Conservation (phyloP, 1,284 basidiomycete species). For the Spongiforma sp. region DNA sequence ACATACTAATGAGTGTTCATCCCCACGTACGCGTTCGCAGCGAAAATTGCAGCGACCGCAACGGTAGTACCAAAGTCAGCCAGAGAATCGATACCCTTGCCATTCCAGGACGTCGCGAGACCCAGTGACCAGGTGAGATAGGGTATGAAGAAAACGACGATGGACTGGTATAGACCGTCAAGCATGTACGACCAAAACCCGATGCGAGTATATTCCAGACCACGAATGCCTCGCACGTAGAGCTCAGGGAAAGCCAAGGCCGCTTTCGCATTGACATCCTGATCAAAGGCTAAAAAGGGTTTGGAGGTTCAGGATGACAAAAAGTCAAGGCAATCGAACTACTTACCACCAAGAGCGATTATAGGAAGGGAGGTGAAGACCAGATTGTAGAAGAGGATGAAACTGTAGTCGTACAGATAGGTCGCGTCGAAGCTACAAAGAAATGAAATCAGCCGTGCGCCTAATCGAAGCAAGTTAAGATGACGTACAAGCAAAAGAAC, state of each 20-base stretch:
- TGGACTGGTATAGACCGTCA: conserved; percentile 94
- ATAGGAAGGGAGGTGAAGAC: conserved; percentile 76
- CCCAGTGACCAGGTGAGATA: conserved; percentile 79
- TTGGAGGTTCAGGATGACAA: not conserved
- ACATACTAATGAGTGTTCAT: conserved; percentile 88
- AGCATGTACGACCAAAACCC: conserved; percentile 97
- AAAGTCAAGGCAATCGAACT: not conserved
- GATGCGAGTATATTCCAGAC: conserved; percentile 89
- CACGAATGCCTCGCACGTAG: conserved; percentile 91
- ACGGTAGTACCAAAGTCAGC: conserved; percentile 95
- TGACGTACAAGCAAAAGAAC: conserved; percentile 80
- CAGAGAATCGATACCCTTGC: conserved; percentile 77
- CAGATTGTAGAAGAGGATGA: conserved; percentile 90
- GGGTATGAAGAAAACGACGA: conserved; percentile 90
- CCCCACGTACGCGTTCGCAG: conserved; percentile 89
- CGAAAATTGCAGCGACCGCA: conserved; percentile 84
- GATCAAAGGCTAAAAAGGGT: conserved; percentile 78
- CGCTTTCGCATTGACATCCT: conserved; percentile 92
- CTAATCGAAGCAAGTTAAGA: not conserved
- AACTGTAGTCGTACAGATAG: conserved; percentile 96
- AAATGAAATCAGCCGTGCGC: not conserved
- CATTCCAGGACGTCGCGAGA: conserved; percentile 69
- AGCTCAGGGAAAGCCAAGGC: conserved; percentile 93
- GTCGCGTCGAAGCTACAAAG: conserved; percentile 85
- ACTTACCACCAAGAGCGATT: conserved; percentile 71